Base-by-base conservation (phyloP, 2,329 filamentous ascomycete species). In the Metarhizium album region DNA sequence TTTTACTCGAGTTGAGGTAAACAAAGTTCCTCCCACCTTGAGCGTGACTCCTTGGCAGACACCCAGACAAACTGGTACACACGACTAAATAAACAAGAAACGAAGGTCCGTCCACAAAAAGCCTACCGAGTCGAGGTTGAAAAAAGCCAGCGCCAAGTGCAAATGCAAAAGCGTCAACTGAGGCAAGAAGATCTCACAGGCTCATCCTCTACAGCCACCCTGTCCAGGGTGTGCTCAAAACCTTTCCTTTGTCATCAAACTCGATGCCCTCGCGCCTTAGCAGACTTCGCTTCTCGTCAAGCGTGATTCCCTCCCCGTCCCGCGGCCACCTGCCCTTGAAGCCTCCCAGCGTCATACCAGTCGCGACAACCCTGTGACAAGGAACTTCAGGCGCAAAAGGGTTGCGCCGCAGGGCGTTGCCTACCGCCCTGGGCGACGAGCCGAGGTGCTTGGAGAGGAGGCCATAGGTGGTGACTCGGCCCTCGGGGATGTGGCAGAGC, bases 351-450 rank as follows among this genome's bases (percentile, higher is more conserved):
- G 74, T 73, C 13, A 86, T 83, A 48, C 83, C 83, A 40, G 81
- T 83, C 5, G 86, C 86, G 45, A 94, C 78, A 22, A 91, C 84
- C 9, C 89, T 78, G 66, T 94, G 88, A 54, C 88, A 94, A 1
- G 88, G 89, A 4, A 91, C 84, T 33, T 80, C 76, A 0, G 89
- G 88, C 14, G 89, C 88, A 60, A 91, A 94, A 0, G 88, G 88
- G 63, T 95, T 95, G 9, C 76, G 72, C 18, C 85, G 78, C 61
- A 94, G 73, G 2, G 87, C 87, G 53, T 86, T 88, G 16, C 87
- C 87, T 4, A 93, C 80, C 0, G 87, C 87, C 42, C 87, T 75
- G 2, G 87, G 84, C 3, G 84, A 87, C 22, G 86, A 88, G 11
- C 72, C 66, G 16, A 91, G 74, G 52, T 84, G 77, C 8, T 74